These are phyloP conservation scores for Aspergillus sp. DNA, from an alignment of 2,329 filamentous ascomycete genomes.

Conservation along the genomic window DNA sequence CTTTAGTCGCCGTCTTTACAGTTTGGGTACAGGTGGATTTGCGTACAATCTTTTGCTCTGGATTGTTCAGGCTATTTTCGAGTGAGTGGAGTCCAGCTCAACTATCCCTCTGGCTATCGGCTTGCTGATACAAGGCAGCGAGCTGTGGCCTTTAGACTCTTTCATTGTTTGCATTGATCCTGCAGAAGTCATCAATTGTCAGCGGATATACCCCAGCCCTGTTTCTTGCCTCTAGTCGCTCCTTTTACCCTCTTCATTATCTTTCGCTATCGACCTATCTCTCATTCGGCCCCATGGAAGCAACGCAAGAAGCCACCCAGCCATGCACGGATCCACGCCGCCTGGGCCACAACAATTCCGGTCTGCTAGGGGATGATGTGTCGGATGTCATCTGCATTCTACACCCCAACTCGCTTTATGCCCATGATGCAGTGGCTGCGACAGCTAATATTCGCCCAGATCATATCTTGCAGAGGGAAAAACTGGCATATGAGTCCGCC, in stretches of 20 bases:
- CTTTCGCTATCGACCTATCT: constrained; percentile 3
- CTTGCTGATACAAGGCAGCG: constrained; percentile 9
- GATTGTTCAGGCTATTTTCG: no score
- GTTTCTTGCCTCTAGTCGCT: constrained; percentile 1
- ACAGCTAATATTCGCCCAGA: constrained; percentile 49
- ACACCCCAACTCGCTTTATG: constrained; percentile 67
- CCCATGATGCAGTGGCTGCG: constrained; percentile 61
- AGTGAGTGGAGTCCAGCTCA: neutral
- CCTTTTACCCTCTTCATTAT: constrained; percentile 4
- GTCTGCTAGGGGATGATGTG: constrained; percentile 73
- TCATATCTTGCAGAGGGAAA: constrained; percentile 53
- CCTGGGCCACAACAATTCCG: constrained; percentile 71
- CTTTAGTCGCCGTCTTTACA: neutral
- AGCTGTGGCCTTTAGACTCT: constrained; percentile 1
- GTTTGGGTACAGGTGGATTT: neutral
- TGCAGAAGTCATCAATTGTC: constrained; percentile 14
- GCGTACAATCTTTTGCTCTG: no score
- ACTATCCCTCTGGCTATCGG: neutral
- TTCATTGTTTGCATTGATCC: constrained; percentile 20
- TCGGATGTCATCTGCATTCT: constrained; percentile 86
- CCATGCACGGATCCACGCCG: constrained; percentile 73
- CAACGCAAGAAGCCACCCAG: constrained; percentile 64
- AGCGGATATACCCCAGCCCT: constrained; percentile 19
- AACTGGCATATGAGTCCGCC: constrained; percentile 35
- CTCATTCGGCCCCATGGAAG: constrained; percentile 29